These are phyloP conservation scores for Astrocystis sublimbata DNA, from an alignment of 495 filamentous ascomycete genomes.

Conservation along the genomic window DNA sequence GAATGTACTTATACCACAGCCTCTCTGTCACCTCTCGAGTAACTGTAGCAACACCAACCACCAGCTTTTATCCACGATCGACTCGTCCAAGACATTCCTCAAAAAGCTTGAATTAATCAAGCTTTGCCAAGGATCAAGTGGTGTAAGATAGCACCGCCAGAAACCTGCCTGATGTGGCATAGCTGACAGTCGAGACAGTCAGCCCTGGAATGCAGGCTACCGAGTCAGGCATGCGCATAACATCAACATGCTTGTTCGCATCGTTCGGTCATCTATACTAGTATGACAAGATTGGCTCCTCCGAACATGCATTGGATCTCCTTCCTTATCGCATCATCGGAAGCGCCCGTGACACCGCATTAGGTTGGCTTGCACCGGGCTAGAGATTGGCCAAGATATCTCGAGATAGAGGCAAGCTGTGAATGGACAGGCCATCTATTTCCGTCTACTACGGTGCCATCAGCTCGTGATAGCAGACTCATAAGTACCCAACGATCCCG, in stretches of 20 bases:
- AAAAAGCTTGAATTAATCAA: constrained; percentile 13
- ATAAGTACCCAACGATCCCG: constrained; percentile 13
- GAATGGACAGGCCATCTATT: constrained; percentile 9
- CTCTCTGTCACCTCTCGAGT: neutral
- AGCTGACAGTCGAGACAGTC: neutral
- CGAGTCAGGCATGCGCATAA: constrained; percentile 18
- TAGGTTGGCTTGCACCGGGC: constrained; percentile 5
- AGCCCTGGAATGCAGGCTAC: constrained; percentile 3
- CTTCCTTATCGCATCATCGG: constrained; percentile 17
- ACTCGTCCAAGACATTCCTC: neutral
- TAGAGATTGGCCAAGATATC: constrained; percentile 11
- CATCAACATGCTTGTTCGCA: neutral
- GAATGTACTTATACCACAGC: no score
- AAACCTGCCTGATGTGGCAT: constrained; percentile 17
- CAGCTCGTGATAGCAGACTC: constrained; percentile 3
- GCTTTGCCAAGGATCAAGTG: constrained; percentile 14
- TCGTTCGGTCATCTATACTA: neutral
- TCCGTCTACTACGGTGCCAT: constrained; percentile 1
- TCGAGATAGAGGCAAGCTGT: constrained; percentile 14
- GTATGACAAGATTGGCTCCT: constrained; percentile 13
- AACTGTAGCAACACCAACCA: neutral
- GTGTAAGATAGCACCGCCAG: neutral
- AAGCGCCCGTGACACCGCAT: constrained; percentile 9
- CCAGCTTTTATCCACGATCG: neutral
- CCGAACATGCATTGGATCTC: neutral